A percentile compares a stretch with the other conserved stretches of the same genome.
phyloP scores from a whole-genome alignment of 768 basidiomycete genomes.

The Lyophyllum shimeji region DNA sequence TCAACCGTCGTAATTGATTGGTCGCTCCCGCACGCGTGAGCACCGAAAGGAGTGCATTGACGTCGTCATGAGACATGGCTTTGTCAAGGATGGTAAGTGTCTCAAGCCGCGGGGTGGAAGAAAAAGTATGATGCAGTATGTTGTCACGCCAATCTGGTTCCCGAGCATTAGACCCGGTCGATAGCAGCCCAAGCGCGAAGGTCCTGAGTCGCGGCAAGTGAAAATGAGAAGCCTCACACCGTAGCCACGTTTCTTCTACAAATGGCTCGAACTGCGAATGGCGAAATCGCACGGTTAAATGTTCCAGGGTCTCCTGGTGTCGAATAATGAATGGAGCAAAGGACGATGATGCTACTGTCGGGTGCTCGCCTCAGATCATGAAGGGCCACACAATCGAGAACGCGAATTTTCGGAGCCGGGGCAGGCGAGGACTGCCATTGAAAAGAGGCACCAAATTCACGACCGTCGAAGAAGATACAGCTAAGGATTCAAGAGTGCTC shows the following conservation, averaged over 20 bases:
- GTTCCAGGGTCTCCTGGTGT: neutral
- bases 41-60: neutral
- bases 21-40: neutral
- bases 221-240: too few relatives aligned
- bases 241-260: too few relatives aligned
- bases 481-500: neutral
- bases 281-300: too few relatives aligned
- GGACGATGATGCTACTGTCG: neutral
- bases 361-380: neutral
- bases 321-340: neutral
- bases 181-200: neutral
- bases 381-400: neutral
- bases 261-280: too few relatives aligned
- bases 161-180: neutral
- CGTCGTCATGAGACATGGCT: neutral
- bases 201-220: too few relatives aligned
- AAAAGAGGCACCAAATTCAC: neutral
- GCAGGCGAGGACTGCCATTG: neutral
- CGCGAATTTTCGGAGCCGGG: neutral
- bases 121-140: neutral
- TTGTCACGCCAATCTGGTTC: neutral
- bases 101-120: neutral
- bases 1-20: neutral
- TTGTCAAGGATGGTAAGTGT: neutral
- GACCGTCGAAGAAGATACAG: neutral